Evolutionary conservation across 768 basidiomycete species (phyloP).

Genomic region (Rhodotorula babjevae): DNA sequence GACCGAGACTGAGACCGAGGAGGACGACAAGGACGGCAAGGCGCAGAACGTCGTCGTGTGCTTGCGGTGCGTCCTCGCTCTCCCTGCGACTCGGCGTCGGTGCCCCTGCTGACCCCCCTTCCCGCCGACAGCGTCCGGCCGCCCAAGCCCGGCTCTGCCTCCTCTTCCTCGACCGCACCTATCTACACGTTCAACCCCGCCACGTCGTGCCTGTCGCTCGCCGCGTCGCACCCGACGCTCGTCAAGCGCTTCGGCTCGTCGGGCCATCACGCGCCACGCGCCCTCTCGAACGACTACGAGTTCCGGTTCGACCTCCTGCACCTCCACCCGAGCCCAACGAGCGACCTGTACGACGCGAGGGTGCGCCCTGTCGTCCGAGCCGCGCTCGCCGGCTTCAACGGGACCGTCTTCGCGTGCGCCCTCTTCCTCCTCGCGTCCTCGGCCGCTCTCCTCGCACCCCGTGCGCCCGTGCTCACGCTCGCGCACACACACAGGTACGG

Average conservation of each 20-base stretch:
- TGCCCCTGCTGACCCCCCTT: no score
- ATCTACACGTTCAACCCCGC: constrained; percentile 13
- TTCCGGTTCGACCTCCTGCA: constrained; percentile 39
- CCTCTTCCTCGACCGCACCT: not conserved
- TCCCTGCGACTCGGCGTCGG: no score
- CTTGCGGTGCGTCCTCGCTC: constrained; percentile 10
- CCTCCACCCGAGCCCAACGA: constrained; percentile 34
- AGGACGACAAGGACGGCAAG: constrained; percentile 23
- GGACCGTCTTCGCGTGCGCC: constrained; percentile 78
- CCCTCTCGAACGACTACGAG: constrained; percentile 27
- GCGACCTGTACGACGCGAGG: constrained; percentile 36
- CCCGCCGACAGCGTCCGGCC: constrained; percentile 28
- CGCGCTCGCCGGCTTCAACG: constrained; percentile 95
- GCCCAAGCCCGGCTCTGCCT: not conserved
- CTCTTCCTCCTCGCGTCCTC: constrained; percentile 47
- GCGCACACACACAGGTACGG: constrained; percentile 44
- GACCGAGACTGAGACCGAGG: constrained; percentile 12
- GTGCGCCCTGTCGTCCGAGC: constrained; percentile 50
- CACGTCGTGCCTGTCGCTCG: constrained; percentile 6
- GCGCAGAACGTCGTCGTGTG: constrained; percentile 38
- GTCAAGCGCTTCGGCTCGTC: constrained; percentile 27
- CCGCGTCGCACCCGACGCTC: constrained; percentile 23
- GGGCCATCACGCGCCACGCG: not conserved
- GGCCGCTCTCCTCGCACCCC: not conserved
- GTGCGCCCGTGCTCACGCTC: no score